Percentiles rank a stretch among this genome's conserved stretches.
phyloP scores from a whole-genome alignment of 1,284 basidiomycete species.

The Microbotryomycetes sp. region DNA sequence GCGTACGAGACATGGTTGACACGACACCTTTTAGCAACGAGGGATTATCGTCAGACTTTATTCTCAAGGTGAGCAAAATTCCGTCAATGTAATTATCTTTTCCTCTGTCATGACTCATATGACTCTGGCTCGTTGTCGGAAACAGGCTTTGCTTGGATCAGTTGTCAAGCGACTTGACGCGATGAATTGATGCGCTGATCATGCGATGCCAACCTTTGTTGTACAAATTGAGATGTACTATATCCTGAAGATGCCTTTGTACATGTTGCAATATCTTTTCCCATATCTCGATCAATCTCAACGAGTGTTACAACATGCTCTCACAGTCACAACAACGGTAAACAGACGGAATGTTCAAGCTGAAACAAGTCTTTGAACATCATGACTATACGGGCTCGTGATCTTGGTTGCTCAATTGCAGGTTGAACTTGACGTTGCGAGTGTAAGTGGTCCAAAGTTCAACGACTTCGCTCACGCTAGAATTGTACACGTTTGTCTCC shows the following conservation, averaged over 20 bases:
- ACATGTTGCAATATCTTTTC: too few relatives aligned
- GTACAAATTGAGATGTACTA: too few relatives aligned
- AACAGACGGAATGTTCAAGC: too few relatives aligned
- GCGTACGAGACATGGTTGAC: slow-evolving; percentile 23
- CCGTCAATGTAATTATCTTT: neutral
- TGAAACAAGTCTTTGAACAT: too few relatives aligned
- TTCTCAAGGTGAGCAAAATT: slow-evolving; percentile 15
- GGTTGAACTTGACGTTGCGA: slow-evolving; percentile 29
- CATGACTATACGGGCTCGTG: slow-evolving; percentile 12
- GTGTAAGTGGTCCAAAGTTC: slow-evolving; percentile 31
- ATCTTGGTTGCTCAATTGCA: slow-evolving; percentile 11
- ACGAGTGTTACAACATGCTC: too few relatives aligned
- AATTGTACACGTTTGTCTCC: slow-evolving; percentile 32
- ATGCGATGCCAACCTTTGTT: too few relatives aligned
- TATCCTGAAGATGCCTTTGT: too few relatives aligned
- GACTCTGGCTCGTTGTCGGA: too few relatives aligned
- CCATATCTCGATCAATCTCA: too few relatives aligned
- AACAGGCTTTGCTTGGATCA: slow-evolving; percentile 13
- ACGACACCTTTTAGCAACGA: slow-evolving; percentile 10
- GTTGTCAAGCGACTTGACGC: slow-evolving; percentile 17
- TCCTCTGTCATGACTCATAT: neutral
- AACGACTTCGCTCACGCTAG: slow-evolving; percentile 17
- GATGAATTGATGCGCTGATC: neutral
- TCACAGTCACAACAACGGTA: too few relatives aligned
- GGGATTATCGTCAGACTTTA: slow-evolving; percentile 15